phyloP scores from a whole-genome alignment of 2,329 filamentous ascomycete species.

The Fusarium kyushuense region DNA sequence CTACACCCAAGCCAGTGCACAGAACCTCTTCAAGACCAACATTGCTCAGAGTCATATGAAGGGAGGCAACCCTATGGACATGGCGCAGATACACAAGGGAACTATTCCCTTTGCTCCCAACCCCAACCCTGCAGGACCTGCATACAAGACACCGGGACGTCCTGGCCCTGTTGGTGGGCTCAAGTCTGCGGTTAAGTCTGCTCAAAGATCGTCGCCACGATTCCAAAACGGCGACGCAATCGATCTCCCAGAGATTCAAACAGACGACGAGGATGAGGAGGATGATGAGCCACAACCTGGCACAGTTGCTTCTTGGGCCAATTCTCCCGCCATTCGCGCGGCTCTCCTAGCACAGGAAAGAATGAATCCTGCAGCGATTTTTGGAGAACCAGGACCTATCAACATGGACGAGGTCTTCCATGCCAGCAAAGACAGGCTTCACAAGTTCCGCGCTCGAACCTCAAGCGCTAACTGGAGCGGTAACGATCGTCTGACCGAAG shows the following conservation, averaged over 20 bases:
- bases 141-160: slow-evolving; percentile 79
- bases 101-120: slow-evolving; percentile 88
- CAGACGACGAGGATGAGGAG: slow-evolving; percentile 91
- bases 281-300: slow-evolving; percentile 68
- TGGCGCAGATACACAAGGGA: slow-evolving; percentile 89
- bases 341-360: slow-evolving; percentile 85
- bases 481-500: slow-evolving; percentile 84
- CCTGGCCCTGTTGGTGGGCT: slow-evolving; percentile 56
- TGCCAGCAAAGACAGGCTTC: slow-evolving; percentile 85
- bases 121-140: slow-evolving; percentile 64
- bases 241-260: slow-evolving; percentile 93
- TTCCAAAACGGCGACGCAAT: slow-evolving; percentile 92
- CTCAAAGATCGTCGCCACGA: slow-evolving; percentile 78
- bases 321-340: slow-evolving; percentile 83
- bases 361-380: slow-evolving; percentile 85
- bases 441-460: slow-evolving; percentile 89
- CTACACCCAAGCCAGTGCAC: slow-evolving; percentile 68
- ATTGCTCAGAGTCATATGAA: slow-evolving; percentile 75
- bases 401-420: slow-evolving; percentile 98
- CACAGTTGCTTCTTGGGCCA: slow-evolving; percentile 82
- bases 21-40: slow-evolving; percentile 74
- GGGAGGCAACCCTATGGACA: slow-evolving; percentile 78
- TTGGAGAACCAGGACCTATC: slow-evolving; percentile 87
- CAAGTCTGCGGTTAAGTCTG: slow-evolving; percentile 72
- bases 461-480: slow-evolving; percentile 95